Conservation (phyloP, 495 filamentous ascomycete species). For the Neurospora sp. region DNA sequence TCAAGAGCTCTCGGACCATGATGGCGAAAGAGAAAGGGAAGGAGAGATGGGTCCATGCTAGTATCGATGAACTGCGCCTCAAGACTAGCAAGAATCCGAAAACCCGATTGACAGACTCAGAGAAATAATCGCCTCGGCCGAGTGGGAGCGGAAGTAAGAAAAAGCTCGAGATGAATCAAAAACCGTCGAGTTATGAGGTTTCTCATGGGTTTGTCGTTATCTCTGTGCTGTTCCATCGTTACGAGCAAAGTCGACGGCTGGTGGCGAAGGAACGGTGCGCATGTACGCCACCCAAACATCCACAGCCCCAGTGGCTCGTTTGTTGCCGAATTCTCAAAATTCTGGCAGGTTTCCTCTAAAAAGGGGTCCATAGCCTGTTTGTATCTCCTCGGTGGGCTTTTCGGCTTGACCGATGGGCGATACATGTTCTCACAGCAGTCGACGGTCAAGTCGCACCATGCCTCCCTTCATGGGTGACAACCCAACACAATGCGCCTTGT, state of each 20-base stretch:
- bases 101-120: background rate
- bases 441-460: background rate
- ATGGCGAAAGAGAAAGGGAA: background rate
- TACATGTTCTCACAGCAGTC: background rate
- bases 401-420: background rate
- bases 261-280: background rate
- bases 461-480: background rate
- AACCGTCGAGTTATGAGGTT: background rate
- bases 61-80: background rate
- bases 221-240: background rate
- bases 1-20: background rate
- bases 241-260: background rate
- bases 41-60: background rate
- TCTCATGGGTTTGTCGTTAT: background rate
- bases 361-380: background rate
- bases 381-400: background rate
- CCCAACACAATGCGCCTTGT: background rate
- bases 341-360: background rate
- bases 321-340: background rate
- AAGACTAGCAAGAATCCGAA: background rate
- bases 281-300: background rate
- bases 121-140: background rate
- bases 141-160: background rate
- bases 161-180: background rate
- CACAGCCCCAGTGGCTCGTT: background rate